Evolutionary conservation across 148 eudicot genomes (phyloP).

Genomic region (Vaccinium myrtillus): DNA sequence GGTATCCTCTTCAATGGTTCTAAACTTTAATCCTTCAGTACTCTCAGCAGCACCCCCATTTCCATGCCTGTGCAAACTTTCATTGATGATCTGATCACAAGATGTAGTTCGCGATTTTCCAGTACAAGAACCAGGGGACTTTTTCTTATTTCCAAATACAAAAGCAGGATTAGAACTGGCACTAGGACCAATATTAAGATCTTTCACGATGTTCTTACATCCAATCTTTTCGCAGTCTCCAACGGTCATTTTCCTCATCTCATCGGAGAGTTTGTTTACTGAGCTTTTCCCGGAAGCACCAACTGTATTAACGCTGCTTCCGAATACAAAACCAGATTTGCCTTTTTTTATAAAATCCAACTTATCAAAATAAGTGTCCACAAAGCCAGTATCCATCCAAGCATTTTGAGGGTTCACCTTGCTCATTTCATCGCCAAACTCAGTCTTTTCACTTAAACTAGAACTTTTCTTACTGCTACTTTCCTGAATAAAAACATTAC

Average conservation of each 20-base stretch:
- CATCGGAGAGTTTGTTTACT: constrained; percentile 48
- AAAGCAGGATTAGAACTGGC: constrained; percentile 24
- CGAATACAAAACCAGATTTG: constrained; percentile 15
- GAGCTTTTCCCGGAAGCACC: constrained; percentile 13
- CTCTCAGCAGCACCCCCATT: constrained; percentile 21
- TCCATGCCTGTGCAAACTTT: constrained; percentile 17
- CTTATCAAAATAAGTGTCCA: constrained; percentile 13
- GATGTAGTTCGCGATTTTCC: constrained; percentile 27
- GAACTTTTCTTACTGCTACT: constrained; percentile 15
- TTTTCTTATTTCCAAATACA: constrained; percentile 40
- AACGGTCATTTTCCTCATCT: constrained; percentile 51
- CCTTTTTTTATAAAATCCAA: not conserved
- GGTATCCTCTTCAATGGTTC: constrained; percentile 21
- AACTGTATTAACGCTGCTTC: constrained; percentile 14
- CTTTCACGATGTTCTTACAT: constrained; percentile 13
- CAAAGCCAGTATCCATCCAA: constrained; percentile 18
- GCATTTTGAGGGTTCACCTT: constrained; percentile 19
- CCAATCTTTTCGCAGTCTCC: constrained; percentile 31
- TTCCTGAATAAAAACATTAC: constrained; percentile 31
- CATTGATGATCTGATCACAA: constrained; percentile 19
- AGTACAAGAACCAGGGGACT: constrained; percentile 17
- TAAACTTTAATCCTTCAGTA: constrained; percentile 14
- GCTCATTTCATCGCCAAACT: constrained; percentile 19
- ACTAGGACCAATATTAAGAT: constrained; percentile 13
- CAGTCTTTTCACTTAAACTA: constrained; percentile 6